Evolutionary conservation across 2,329 filamentous ascomycete species (phyloP), one percentile per base, ranked within the genome.

Genomic region (Stagonosporopsis tanaceti): DNA sequence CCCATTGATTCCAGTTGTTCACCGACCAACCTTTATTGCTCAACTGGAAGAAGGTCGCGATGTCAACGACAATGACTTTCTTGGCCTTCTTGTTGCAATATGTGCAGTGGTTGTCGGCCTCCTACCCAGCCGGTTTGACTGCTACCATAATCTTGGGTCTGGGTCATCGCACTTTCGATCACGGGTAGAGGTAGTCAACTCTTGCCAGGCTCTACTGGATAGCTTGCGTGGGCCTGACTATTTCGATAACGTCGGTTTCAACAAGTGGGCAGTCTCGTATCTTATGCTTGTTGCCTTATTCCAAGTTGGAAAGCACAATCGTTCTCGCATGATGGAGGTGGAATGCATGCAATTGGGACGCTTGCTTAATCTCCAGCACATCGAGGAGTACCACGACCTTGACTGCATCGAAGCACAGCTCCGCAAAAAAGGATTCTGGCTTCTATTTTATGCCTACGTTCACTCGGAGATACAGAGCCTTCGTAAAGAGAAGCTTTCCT

Each of bases 281-380:
- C 37, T 60, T 12, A 53, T 57, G 48, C 25, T 44, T 14, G 52
- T 60, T 32, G 52, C 53, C 11, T 57, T 56, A 15, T 60, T 60
- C 15, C 53, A 60, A n/a, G 45, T 60, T 6, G 57, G 52, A 17
- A 39, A 60, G 24, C 47, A 44, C 7, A 56, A 60, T 17, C 52
- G 45, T 32, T 42, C 52, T 40, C 57, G 57, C 30, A 60, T 60
- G 53, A 37, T 60, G 32, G 57, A 60, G 30, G 44, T 55, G 8
- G 57, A 60, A 30, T 37, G 40, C 15, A 40, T 57, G 24, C 53
- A 50, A 27, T 41, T 57, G 6, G 53, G 46, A 8, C 39, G 53
- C 7, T 25, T 57, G 34, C 41, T 57, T 17, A 27, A 51, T 24
- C 40, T 57, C 22, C 53, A 57, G 17, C 52, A 45, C 6, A 50